These are phyloP conservation scores for Yamadazyma conglobata DNA, from an alignment of 1,139 yeast species.

Conservation along the genomic window DNA sequence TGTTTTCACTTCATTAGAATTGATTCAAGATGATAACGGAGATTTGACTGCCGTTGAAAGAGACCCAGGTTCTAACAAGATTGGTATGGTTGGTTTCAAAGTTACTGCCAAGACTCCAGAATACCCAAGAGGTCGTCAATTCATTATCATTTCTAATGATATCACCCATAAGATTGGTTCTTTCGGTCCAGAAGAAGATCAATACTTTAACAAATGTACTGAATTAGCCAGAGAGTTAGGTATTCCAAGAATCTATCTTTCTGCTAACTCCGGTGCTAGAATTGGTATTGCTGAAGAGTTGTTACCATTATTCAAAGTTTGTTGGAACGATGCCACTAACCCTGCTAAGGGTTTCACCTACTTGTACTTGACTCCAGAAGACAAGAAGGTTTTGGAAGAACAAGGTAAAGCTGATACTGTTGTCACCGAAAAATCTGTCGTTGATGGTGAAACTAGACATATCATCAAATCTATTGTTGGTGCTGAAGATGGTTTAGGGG, in stretches of 20 bases:
- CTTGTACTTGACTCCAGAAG: slow-evolving; percentile 75
- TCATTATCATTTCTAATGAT: slow-evolving; percentile 90
- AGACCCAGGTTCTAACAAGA: slow-evolving; percentile 92
- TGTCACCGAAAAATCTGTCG: slow-evolving; percentile 75
- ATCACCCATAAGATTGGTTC: slow-evolving; percentile 98
- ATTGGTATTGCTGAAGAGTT: slow-evolving; percentile 97
- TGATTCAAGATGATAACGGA: slow-evolving; percentile 77
- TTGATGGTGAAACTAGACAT: slow-evolving; percentile 77
- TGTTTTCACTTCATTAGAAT: slow-evolving; percentile 72
- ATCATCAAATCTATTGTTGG: slow-evolving; percentile 85
- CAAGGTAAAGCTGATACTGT: slow-evolving; percentile 61
- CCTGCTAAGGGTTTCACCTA: slow-evolving; percentile 89
- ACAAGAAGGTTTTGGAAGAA: slow-evolving; percentile 55
- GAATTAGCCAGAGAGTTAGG: slow-evolving; percentile 88
- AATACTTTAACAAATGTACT: slow-evolving; percentile 86
- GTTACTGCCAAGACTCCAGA: slow-evolving; percentile 92
- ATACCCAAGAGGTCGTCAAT: slow-evolving; percentile 93
- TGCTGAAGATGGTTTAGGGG: slow-evolving; percentile 95
- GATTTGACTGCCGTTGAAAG: slow-evolving; percentile 83
- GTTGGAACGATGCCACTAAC: slow-evolving; percentile 77
- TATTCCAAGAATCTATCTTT: slow-evolving; percentile 88
- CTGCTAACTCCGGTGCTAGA: slow-evolving; percentile 99
- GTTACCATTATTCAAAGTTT: slow-evolving; percentile 82
- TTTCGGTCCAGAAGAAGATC: slow-evolving; percentile 96
- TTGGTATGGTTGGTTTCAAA: slow-evolving; percentile 98